Evolutionary conservation across 768 basidiomycete genomes (phyloP).

Genomic region (Hericium coralloides): DNA sequence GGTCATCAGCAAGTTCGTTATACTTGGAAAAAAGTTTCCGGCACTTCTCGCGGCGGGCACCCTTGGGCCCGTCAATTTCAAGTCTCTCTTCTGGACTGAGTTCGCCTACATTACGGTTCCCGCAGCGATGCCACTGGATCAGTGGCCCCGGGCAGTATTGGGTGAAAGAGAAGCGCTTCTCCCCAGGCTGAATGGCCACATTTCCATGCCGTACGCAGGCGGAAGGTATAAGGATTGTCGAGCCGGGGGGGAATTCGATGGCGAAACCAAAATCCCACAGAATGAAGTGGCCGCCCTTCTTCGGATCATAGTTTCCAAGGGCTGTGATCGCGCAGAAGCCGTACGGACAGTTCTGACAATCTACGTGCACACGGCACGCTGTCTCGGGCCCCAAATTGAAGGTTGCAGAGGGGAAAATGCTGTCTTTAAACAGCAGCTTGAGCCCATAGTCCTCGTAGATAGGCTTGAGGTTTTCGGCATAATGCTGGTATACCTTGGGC

Average conservation of each 20-base stretch:
- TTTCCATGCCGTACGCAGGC: slow-evolving; percentile 14
- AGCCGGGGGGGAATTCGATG: slow-evolving; percentile 14
- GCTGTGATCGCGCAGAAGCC: slow-evolving; percentile 12
- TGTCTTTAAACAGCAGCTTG: slow-evolving; percentile 4
- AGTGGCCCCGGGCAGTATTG: too few species aligned
- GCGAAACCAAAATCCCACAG: slow-evolving; percentile 11
- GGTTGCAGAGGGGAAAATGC: slow-evolving; percentile 6
- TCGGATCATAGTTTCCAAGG: slow-evolving; percentile 11
- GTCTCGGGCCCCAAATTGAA: slow-evolving; percentile 13
- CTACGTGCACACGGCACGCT: slow-evolving; percentile 4
- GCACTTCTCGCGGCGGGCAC: too few species aligned
- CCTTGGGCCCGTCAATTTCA: too few species aligned
- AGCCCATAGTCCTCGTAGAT: neutral
- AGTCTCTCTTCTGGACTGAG: too few species aligned
- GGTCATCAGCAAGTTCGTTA: too few species aligned
- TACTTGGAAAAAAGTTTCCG: too few species aligned
- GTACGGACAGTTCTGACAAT: slow-evolving; percentile 4
- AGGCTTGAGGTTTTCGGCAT: too few species aligned
- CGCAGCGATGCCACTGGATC: too few species aligned
- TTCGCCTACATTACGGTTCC: too few species aligned
- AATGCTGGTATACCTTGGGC: too few species aligned
- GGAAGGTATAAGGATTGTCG: slow-evolving; percentile 12
- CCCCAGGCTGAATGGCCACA: slow-evolving; percentile 3
- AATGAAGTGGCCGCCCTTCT: slow-evolving; percentile 11
- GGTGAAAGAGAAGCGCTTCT: slow-evolving; percentile 4